Conservation (phyloP, 139 green algal genomes). For the Diplosphaera chodatii region DNA sequence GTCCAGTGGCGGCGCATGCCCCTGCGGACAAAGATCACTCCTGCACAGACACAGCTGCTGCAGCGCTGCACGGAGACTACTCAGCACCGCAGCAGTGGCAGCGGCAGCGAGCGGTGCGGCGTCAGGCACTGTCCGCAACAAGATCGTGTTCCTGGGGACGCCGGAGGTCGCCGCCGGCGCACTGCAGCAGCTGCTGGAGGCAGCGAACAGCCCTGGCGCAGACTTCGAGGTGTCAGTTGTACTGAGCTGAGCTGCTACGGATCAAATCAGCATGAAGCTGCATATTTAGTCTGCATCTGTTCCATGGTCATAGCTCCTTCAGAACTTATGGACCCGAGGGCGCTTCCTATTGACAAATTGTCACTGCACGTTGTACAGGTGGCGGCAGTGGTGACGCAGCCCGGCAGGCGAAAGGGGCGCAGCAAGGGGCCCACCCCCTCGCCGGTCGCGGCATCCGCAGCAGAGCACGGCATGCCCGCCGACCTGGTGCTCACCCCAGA, state of each 20-base stretch:
- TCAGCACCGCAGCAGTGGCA: no score
- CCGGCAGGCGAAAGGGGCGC: slow-evolving; percentile 57
- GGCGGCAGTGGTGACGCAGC: slow-evolving; percentile 75
- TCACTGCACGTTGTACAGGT: slow-evolving; percentile 45
- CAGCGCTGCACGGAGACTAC: no score
- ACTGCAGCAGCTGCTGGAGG: slow-evolving; percentile 56
- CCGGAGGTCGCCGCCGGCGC: slow-evolving; percentile 71
- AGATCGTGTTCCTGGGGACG: slow-evolving; percentile 76
- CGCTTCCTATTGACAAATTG: no score
- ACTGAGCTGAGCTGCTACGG: no score
- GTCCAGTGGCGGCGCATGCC: no score
- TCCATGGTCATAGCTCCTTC: not conserved
- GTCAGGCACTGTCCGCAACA: not conserved
- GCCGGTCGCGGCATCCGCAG: slow-evolving; percentile 55
- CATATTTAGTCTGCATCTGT: not conserved
- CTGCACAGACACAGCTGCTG: no score
- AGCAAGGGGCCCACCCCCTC: slow-evolving; percentile 49
- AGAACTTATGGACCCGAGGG: no score
- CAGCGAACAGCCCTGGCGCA: slow-evolving; percentile 27
- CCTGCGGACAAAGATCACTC: no score
- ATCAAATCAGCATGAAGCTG: no score
- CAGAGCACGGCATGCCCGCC: slow-evolving; percentile 27
- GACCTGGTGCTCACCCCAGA: slow-evolving; percentile 48
- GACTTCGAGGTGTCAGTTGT: slow-evolving; percentile 58
- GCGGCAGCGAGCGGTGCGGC: not conserved